Base-by-base conservation (phyloP, 2,329 filamentous ascomycete species). In the Phialophora verrucosa region DNA sequence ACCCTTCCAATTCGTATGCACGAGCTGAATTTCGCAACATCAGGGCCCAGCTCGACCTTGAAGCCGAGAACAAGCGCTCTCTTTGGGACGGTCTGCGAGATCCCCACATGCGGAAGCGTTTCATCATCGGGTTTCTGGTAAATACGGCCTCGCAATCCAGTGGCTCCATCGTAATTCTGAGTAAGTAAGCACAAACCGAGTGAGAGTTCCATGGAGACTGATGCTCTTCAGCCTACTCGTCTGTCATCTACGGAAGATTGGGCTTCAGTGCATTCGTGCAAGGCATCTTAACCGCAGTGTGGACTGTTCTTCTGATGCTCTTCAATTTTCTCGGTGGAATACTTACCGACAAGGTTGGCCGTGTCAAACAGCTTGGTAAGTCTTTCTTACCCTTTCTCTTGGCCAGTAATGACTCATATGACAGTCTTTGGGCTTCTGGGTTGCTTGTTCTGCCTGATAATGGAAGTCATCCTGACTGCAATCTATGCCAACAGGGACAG, bases 1-100 rank as follows among this genome's bases (percentile, higher is more conserved):
- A 59, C 56, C 54, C 62, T 17, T 23, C 23, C 7, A 31, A 59
- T 23, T 35, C 27, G 1, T 49, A 29, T 17, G 62, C 62, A 29
- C n/a, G 31, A 14, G 25, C 25, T 14, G 62, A 64, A 31, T 59
- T 64, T 23, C 29, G 20, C 6, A 56, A 53, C 17, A 60, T 64
- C 42, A 31, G 27, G 47, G 35, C 25, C 5, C 62, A 64, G 44
- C 54, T 64, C 49, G 62, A 64, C 17, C 42, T 31, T 29, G 62
- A 64, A 31, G 32, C 42, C 38, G 56, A 59, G 23, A 31, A 51
- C 27, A 27, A 27, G 27, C 27, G 27, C 27, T 27, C 27, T 27
- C 27, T 27, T 3, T 27, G 3, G 3, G 27, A 27, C 27, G 27
- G 27, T 27, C 27, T 27, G 27, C 27, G 8, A 17, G 23, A 58